phyloP scores from a whole-genome alignment of 257 asterid genomes.

The Nicotiana tabacum region DNA sequence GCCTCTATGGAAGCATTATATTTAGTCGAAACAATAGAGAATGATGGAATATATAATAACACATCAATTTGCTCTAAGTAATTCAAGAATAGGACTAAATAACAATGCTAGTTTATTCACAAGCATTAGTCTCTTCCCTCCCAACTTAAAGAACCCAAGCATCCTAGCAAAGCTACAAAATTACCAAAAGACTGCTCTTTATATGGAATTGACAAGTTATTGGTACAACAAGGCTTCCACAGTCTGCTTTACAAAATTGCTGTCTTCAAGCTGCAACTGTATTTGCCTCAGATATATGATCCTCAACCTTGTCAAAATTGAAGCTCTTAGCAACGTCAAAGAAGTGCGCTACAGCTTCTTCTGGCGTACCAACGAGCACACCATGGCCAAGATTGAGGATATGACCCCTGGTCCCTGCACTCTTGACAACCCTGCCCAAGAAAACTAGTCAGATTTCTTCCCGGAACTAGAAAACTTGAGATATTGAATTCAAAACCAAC shows the following conservation, averaged over 20 bases:
- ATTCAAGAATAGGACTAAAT: not conserved
- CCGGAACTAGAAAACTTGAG: not conserved
- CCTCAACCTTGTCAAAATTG: conserved; percentile 33
- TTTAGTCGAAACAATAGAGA: too few relatives aligned
- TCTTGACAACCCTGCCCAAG: conserved; percentile 62
- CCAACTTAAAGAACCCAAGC: not conserved
- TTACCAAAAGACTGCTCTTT: not conserved
- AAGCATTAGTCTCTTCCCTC: not conserved
- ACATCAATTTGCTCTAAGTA: not conserved
- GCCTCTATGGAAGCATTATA: too few relatives aligned
- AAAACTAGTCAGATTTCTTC: conserved; percentile 5
- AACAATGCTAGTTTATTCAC: conserved; percentile 1
- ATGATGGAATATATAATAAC: not conserved
- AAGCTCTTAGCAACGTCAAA: conserved; percentile 72
- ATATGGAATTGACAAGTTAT: not conserved
- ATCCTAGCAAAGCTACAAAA: not conserved
- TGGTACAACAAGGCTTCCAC: conserved; percentile 18
- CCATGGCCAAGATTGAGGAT: conserved; percentile 95
- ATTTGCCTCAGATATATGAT: conserved; percentile 25
- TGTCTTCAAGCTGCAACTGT: conserved; percentile 42
- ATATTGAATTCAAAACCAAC: not conserved
- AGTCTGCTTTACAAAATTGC: conserved; percentile 3
- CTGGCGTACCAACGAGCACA: conserved; percentile 93
- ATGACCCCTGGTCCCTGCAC: conserved; percentile 78
- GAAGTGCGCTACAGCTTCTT: conserved; percentile 92